Base-by-base conservation (phyloP, 1,284 basidiomycete species). In the Pseudozyma sp. region DNA sequence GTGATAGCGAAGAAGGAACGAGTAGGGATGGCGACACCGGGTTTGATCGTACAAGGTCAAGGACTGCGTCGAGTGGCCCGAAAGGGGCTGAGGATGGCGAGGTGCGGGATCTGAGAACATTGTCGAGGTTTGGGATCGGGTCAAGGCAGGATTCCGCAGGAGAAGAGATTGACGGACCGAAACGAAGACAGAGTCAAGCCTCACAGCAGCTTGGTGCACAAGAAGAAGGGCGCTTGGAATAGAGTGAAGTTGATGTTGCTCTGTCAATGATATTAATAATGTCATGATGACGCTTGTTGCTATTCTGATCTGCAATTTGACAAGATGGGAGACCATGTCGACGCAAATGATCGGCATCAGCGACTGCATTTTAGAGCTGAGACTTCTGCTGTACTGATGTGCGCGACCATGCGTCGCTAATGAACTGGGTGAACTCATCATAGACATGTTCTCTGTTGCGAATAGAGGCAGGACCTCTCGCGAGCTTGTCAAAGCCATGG, bases 401-500 rank as follows among this genome's bases (percentile, higher is more conserved):
- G 12, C 50, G 50, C 3, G 50, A 34, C 62, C 59, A 71, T 4
- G 55, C 44, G 8, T 59, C 21, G 88, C 88, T 48, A 35, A 80
- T 68, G 25, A 67, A 70, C 14, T 66, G 53, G 13, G 72, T 53
- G 6, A 72, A 53, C 18, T 67, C 51, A 4, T 56, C 10, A 45
- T 76, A 80, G 2, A 66, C 65, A 9, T 52, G 34, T 18, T 77
- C 66, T 38, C 71, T 66, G 11, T 69, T 68, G 34, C 70, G 18
- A 31, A 57, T 40, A 16, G 79, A 77, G 3, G 69, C 68, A 5
- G 62, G 69, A 12, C 56, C 51, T 13, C 65, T 62, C 19, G 74
- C 59, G 10, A 70, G 56, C 56, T 82, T 82, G 62, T 83, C 82
- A 35, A 83, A 83, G 13, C 76, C 80, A 47, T 83, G 82, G 4